Evolutionary conservation across 177 flowering plant species (phyloP), one percentile per base, ranked within the genome.

Genomic region (Vitis hybrid): DNA sequence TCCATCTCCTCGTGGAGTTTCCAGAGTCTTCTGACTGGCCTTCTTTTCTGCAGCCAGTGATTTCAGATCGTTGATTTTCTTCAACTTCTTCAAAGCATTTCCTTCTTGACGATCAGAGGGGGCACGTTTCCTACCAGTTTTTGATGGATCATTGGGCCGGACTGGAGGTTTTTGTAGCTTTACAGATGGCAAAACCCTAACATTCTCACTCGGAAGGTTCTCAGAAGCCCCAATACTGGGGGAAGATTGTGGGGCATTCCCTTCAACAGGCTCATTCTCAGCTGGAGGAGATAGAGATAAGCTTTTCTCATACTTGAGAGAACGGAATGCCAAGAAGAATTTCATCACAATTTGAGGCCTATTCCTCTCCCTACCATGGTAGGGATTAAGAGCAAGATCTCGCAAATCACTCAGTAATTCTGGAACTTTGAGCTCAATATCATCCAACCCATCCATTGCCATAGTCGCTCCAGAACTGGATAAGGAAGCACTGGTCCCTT

Each of bases 71-170:
- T 32, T 80, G 13, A 86, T 62, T 72, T 88, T 94, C 84, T 88
- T 94, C 65, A 79, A 48, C 81, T 76, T 88, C 84, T 88, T 89
- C 58, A 82, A 84, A 14, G 89, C 77, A 57, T 73, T 84, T 68
- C 89, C 96, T 69, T 90, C 93, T 60, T 84, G 92, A 6, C 93
- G 92, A 52, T 87, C 96, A 56, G 92, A 90, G 4, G 83, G 83
- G 54, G 78, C 76, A 3, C 97, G 89, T 60, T 94, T 94, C 66
- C 84, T 83, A 2, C 91, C 93, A 54, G 82, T 72, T 76, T 76
- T 90, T 18, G 87, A 78, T 3, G 93, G 90, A 69, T 93, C 97
- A 56, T 85, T 87, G 1, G 83, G 73, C 73, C 91, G 81, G 6
- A 52, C 63, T 4, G 65, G 12, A 15, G 79, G 80, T 65, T 84